Evolutionary conservation across 106 monocot genomes (phyloP), one percentile per base, ranked within the genome.

Genomic region (Agapanthus africanus): DNA sequence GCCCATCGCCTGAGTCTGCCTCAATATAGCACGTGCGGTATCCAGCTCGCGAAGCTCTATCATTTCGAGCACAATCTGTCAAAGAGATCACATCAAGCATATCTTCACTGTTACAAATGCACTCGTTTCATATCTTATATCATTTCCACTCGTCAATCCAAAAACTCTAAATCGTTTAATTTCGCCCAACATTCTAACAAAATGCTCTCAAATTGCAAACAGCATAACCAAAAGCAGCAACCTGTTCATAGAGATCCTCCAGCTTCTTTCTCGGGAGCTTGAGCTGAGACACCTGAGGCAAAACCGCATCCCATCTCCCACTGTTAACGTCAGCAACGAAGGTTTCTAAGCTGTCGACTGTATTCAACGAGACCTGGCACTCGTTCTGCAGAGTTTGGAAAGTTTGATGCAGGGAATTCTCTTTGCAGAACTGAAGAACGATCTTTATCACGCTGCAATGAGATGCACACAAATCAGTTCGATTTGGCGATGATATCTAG

Each of bases 1-100:
- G 6, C 95, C 95, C 91, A 95, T 95, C 46, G 88, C 95, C 65
- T 95, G 95, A 39, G 95, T 95, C 78, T 95, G 95, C 39, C 95
- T 88, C 52, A 95, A 67, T 72, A 95, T 95, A 49, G 95, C 91
- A 65, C 91, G 85, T 21, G 95, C 95, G 38, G 91, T 91, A 47
- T 95, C 91, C 77, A 95, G 68, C 74, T 95, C 95, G 37, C 88
- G 88, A 40, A 91, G 83, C 66, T 95, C 91, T 47, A 91, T 88
- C 95, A 95, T 95, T 74, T 95, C 95, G 15, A 95, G 66, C 73
- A 95, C 95, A 84, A 95, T 91, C 90, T 94, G 73, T 22, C 4
- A 65, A 41, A 39, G n/a, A n/a, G n/a, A n/a, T n/a, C n/a, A n/a
- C n/a, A n/a, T n/a, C n/a, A n/a, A n/a, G n/a, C n/a, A n/a, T n/a